Evolutionary conservation across 768 basidiomycete genomes (phyloP).

Genomic region (Boletus reticulatus): DNA sequence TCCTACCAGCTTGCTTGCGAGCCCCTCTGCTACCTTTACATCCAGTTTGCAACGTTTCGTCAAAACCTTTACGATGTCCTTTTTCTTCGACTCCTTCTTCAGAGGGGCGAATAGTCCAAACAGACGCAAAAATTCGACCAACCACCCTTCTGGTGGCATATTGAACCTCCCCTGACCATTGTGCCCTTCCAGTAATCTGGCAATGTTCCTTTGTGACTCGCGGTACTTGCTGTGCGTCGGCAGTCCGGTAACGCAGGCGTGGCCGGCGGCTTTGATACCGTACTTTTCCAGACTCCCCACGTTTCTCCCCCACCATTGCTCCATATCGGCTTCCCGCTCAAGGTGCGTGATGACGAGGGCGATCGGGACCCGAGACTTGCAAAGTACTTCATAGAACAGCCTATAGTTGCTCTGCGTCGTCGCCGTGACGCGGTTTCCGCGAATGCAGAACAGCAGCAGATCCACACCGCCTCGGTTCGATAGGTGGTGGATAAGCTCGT

Average conservation of each 20-base stretch:
- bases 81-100: conserved; percentile 22
- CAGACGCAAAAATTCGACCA: conserved; percentile 22
- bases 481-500: conserved; percentile 34
- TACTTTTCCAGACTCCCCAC: conserved; percentile 19
- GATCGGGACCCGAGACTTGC: conserved; percentile 32
- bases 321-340: conserved; percentile 35
- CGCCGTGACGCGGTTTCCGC: conserved; percentile 39
- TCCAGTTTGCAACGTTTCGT: conserved; percentile 30
- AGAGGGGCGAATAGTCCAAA: conserved; percentile 24
- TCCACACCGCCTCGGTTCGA: conserved; percentile 33
- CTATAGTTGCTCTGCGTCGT: conserved; percentile 39
- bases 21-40: conserved; percentile 15
- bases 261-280: conserved; percentile 26
- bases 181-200: conserved; percentile 12
- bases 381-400: conserved; percentile 43
- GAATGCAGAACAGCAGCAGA: conserved; percentile 42
- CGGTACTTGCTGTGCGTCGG: conserved; percentile 28
- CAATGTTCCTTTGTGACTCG: conserved; percentile 20
- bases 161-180: conserved; percentile 15
- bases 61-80: conserved; percentile 24
- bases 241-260: conserved; percentile 38
- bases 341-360: conserved; percentile 39
- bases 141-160: conserved; percentile 28
- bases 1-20: conserved; percentile 19
- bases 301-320: conserved; percentile 35